A percentile compares a stretch with the other conserved stretches of the same genome.
These are phyloP conservation scores for Aspergillus bridgeri DNA, from an alignment of 495 filamentous ascomycete species.

Conservation along the genomic window DNA sequence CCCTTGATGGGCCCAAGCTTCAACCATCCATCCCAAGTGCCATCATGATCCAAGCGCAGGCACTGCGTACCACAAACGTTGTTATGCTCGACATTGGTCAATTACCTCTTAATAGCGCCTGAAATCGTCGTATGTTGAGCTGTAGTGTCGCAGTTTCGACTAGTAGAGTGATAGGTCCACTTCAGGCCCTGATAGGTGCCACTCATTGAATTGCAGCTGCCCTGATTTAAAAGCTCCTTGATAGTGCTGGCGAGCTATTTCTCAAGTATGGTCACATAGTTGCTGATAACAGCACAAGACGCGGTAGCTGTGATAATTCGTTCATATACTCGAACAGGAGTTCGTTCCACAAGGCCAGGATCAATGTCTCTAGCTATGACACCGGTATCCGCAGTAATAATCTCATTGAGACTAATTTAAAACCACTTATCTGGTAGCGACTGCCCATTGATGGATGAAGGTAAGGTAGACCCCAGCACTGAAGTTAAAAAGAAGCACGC, in stretches of 20 bases:
- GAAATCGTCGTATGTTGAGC: slow-evolving; percentile 6
- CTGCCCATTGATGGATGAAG: background rate
- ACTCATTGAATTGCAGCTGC: background rate
- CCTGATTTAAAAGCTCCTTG: background rate
- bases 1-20: background rate
- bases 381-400: background rate
- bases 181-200: background rate
- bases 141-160: slow-evolving; percentile 9
- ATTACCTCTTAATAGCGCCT: slow-evolving; percentile 6
- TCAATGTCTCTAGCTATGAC: background rate
- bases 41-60: background rate
- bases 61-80: slow-evolving; percentile 5
- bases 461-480: background rate
- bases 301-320: background rate
- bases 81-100: slow-evolving; percentile 1
- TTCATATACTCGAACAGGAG: background rate
- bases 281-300: background rate
- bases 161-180: background rate
- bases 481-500: background rate
- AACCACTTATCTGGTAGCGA: background rate
- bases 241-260: background rate
- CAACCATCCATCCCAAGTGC: slow-evolving; percentile 1
- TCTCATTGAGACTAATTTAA: background rate
- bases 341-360: background rate
- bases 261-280: background rate